Conservation (phyloP, 805 yeast genomes). For the Candida maltosa region DNA sequence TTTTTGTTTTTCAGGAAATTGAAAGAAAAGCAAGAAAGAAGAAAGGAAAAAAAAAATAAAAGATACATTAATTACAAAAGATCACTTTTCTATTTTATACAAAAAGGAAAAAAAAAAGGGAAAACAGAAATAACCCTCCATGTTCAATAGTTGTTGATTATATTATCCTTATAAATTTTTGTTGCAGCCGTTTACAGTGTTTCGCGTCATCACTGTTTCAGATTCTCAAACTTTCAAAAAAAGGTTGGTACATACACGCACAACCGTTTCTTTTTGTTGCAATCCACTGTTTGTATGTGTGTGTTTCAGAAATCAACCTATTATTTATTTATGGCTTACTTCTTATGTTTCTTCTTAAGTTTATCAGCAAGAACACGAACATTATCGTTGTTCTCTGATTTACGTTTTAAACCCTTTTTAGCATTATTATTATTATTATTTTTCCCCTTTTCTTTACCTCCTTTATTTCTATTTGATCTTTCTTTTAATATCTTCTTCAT, state of each 20-base stretch:
- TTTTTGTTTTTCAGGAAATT: not conserved
- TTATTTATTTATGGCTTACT: too few relatives aligned
- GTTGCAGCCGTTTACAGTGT: not conserved
- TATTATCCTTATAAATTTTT: not conserved
- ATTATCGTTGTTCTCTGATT: conserved; percentile 8
- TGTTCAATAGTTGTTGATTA: not conserved
- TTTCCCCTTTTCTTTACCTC: conserved; percentile 12
- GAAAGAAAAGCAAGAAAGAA: not conserved
- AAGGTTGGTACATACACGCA: not conserved
- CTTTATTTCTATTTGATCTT: conserved; percentile 50
- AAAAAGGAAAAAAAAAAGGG: too few relatives aligned
- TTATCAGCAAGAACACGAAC: conserved; percentile 44
- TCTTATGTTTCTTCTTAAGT: conserved; percentile 41
- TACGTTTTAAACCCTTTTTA: conserved; percentile 3
- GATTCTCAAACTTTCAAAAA: not conserved
- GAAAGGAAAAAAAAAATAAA: too few relatives aligned
- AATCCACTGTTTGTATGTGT: not conserved
- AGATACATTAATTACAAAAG: not conserved
- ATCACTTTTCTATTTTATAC: too few relatives aligned
- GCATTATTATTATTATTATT: not conserved
- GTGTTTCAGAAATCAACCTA: too few relatives aligned
- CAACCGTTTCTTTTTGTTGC: not conserved
- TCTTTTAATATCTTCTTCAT: conserved; percentile 82
- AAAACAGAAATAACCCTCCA: too few relatives aligned
- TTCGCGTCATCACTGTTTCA: not conserved